Percentiles rank a stretch among this genome's conserved stretches.
Evolutionary conservation across 2,329 filamentous ascomycete genomes (phyloP).

Genomic region (Aspergillus quadrilineatus): DNA sequence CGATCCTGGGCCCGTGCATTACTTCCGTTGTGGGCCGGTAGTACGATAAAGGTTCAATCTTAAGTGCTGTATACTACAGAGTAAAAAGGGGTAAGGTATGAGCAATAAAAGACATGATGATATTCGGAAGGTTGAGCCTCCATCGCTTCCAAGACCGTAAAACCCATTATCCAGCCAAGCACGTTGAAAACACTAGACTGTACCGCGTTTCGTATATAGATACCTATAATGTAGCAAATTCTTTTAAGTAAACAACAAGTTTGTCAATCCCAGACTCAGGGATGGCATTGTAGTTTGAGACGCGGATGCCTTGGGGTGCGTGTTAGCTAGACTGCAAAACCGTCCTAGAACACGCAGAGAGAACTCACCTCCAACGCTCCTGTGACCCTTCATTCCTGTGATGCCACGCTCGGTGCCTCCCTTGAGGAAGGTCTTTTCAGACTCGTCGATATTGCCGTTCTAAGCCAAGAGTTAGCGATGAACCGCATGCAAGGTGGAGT

Average conservation of each 20-base stretch:
- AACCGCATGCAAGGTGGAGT: not conserved
- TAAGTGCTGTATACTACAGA: not conserved
- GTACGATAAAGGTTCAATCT: too few species aligned
- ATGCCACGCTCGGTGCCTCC: constrained; percentile 68
- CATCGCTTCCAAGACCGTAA: constrained; percentile 1
- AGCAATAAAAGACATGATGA: not conserved
- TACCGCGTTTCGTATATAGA: not conserved
- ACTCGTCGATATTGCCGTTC: constrained; percentile 61
- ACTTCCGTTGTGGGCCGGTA: too few species aligned
- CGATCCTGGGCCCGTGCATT: too few species aligned
- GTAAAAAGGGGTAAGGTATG: not conserved
- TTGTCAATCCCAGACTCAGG: constrained; percentile 50
- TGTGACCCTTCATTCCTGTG: constrained; percentile 82
- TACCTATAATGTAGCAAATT: constrained; percentile 48
- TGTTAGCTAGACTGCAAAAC: not conserved
- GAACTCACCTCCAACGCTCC: constrained; percentile 68
- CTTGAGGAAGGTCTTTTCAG: constrained; percentile 76
- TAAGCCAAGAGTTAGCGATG: constrained; percentile 25
- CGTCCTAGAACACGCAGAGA: not conserved
- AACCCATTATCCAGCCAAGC: not conserved
- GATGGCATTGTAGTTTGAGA: constrained; percentile 87
- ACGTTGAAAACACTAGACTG: constrained; percentile 9
- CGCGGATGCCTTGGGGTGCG: constrained; percentile 57
- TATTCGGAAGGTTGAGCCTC: constrained; percentile 14
- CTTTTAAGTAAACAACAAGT: constrained; percentile 46